phyloP scores from a whole-genome alignment of 257 asterid species.

The Paulownia fortunei region DNA sequence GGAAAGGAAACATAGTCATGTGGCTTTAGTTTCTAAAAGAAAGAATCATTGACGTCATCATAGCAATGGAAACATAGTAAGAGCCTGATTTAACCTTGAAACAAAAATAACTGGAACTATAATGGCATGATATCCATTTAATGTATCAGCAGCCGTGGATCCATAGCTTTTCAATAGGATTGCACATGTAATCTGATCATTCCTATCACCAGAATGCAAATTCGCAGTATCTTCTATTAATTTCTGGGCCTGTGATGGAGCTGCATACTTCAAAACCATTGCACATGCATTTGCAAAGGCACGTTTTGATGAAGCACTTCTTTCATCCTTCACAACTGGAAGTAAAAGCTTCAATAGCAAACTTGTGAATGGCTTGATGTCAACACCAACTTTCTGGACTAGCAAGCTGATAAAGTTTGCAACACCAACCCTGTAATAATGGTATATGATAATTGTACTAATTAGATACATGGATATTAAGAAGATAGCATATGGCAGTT shows the following conservation, averaged over 20 bases:
- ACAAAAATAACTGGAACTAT: conserved; percentile 87
- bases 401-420: conserved; percentile 80
- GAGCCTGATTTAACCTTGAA: conserved; percentile 69
- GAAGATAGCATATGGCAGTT: conserved; percentile 13
- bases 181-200: conserved; percentile 92
- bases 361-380: conserved; percentile 82
- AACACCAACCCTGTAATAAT: conserved; percentile 82
- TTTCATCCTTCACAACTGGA: conserved; percentile 91
- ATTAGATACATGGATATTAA: conserved; percentile 20
- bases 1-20: conserved; percentile 7
- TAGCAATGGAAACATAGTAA: conserved; percentile 18
- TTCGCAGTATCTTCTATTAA: conserved; percentile 84
- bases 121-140: conserved; percentile 78
- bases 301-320: conserved; percentile 80
- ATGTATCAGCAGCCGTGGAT: conserved; percentile 81
- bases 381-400: conserved; percentile 84
- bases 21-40: conserved; percentile 5
- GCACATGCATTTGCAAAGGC: conserved; percentile 98
- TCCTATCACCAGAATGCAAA: conserved; percentile 85
- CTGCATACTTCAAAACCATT: conserved; percentile 75
- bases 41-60: not conserved
- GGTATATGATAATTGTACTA: conserved; percentile 21
- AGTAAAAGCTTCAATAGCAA: conserved; percentile 82
- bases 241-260: conserved; percentile 85
- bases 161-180: conserved; percentile 83